These are phyloP conservation scores for Penicillium sp. DNA, from an alignment of 2,329 filamentous ascomycete species.

Conservation along the genomic window DNA sequence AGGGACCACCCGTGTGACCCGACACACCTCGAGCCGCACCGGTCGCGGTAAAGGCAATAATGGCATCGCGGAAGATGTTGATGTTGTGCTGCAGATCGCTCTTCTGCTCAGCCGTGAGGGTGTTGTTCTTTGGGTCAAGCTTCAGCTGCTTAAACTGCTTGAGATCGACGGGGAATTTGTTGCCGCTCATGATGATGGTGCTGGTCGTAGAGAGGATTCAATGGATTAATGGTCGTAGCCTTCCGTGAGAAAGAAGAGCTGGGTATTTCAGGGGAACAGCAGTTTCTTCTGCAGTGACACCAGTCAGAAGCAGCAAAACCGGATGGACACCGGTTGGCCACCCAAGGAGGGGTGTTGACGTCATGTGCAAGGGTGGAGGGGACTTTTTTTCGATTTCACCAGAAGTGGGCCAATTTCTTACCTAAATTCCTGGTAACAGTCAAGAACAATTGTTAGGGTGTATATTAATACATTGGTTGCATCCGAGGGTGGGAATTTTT, in stretches of 20 bases:
- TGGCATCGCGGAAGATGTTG: constrained; percentile 44
- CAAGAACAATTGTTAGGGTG: background rate
- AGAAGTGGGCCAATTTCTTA: background rate
- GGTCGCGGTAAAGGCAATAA: constrained; percentile 46
- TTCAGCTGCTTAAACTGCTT: constrained; percentile 42
- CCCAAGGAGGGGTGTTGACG: constrained; percentile 16
- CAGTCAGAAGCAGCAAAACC: constrained; percentile 5
- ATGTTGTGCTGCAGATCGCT: constrained; percentile 45
- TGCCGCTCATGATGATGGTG: constrained; percentile 11
- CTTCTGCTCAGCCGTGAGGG: constrained; percentile 42
- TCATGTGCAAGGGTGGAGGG: constrained; percentile 11
- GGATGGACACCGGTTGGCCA: constrained; percentile 7
- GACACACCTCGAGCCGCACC: constrained; percentile 44
- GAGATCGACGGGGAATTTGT: constrained; percentile 39
- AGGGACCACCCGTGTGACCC: constrained; percentile 47
- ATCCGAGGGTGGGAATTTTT: too few species aligned
- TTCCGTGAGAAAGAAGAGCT: background rate
- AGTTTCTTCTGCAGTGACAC: too few species aligned
- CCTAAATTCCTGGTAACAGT: background rate
- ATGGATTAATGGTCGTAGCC: background rate
- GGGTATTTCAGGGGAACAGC: background rate
- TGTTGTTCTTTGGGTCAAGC: constrained; percentile 39
- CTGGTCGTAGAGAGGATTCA: background rate
- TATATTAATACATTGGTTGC: background rate
- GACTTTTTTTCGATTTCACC: background rate